Evolutionary conservation across 2,329 filamentous ascomycete genomes (phyloP).

Genomic region (Cyclaneusma minus): DNA sequence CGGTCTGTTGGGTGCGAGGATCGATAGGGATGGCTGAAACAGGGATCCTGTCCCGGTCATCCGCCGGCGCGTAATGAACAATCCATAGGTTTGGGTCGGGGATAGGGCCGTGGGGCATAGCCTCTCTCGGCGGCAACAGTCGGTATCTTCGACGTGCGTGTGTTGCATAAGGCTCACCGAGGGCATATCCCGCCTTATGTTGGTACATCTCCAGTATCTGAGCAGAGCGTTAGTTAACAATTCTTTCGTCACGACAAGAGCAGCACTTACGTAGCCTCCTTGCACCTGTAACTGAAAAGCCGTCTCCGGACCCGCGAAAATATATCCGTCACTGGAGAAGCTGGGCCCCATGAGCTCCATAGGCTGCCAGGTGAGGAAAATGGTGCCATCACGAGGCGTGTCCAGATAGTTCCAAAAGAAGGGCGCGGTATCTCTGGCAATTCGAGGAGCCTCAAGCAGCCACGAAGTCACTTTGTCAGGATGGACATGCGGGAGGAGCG

Average conservation of each 20-base stretch:
- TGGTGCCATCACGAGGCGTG: slow-evolving; percentile 62
- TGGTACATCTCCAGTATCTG: slow-evolving; percentile 82
- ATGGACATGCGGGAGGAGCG: slow-evolving; percentile 53
- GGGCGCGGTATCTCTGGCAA: slow-evolving; percentile 68
- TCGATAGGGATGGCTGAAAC: slow-evolving; percentile 49
- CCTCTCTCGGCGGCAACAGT: slow-evolving; percentile 55
- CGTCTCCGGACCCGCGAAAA: slow-evolving; percentile 75
- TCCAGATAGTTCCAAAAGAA: slow-evolving; percentile 93
- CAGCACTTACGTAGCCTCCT: slow-evolving; percentile 48
- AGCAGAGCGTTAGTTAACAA: slow-evolving; percentile 6
- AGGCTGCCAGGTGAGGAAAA: slow-evolving; percentile 83
- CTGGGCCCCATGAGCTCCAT: slow-evolving; percentile 51
- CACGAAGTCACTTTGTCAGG: slow-evolving; percentile 68
- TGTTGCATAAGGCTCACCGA: slow-evolving; percentile 56
- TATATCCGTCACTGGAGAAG: slow-evolving; percentile 81
- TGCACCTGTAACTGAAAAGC: slow-evolving; percentile 59
- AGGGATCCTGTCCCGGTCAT: slow-evolving; percentile 59
- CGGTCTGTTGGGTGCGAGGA: slow-evolving; percentile 40
- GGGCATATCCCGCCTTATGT: slow-evolving; percentile 66
- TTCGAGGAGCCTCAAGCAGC: slow-evolving; percentile 68
- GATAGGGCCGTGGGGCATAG: slow-evolving; percentile 51
- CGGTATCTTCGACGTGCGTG: slow-evolving; percentile 80
- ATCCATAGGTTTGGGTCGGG: slow-evolving; percentile 79
- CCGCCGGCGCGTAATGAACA: slow-evolving; percentile 71
- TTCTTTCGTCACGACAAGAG: slow-evolving; percentile 1